Percentiles rank a stretch among this genome's conserved stretches.
Evolutionary conservation across 1,284 basidiomycete genomes (phyloP).

Genomic region (Ceratobasidium papillatum): DNA sequence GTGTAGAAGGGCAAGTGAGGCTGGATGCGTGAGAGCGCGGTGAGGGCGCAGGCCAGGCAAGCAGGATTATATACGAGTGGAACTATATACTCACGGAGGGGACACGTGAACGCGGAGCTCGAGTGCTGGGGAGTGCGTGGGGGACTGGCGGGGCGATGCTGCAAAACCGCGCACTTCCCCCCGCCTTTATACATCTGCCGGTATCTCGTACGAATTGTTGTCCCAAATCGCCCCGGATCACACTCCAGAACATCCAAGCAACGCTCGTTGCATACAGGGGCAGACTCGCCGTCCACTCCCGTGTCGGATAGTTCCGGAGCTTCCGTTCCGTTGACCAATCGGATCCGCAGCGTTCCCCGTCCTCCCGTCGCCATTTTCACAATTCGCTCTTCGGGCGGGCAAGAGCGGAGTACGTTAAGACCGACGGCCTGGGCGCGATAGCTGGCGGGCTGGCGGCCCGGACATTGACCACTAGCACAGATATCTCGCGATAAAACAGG

Average conservation of each 20-base stretch:
- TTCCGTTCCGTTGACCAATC: not conserved
- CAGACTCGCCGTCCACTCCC: not conserved
- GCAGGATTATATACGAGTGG: not conserved
- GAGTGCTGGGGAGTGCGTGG: not conserved
- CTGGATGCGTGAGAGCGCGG: slow-evolving; percentile 31
- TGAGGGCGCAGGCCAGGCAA: slow-evolving; percentile 32
- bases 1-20: slow-evolving; percentile 23
- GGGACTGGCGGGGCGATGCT: not conserved
- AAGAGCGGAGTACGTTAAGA: slow-evolving; percentile 10
- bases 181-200: slow-evolving; percentile 7
- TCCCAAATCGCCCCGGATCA: slow-evolving; percentile 26
- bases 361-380: not conserved
- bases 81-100: slow-evolving; percentile 12
- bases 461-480: not conserved
- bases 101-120: slow-evolving; percentile 40
- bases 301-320: not conserved
- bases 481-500: not conserved
- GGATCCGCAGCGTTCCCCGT: not conserved
- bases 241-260: slow-evolving; percentile 16
- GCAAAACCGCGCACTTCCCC: not conserved
- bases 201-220: not conserved
- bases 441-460: not conserved
- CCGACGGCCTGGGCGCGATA: not conserved
- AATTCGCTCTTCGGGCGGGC: slow-evolving; percentile 12
- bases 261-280: not conserved